A percentile compares a stretch with the other conserved stretches of the same genome.
Conservation (phyloP, 2,329 filamentous ascomycete genomes). For the Trichoderma aggressivum region DNA sequence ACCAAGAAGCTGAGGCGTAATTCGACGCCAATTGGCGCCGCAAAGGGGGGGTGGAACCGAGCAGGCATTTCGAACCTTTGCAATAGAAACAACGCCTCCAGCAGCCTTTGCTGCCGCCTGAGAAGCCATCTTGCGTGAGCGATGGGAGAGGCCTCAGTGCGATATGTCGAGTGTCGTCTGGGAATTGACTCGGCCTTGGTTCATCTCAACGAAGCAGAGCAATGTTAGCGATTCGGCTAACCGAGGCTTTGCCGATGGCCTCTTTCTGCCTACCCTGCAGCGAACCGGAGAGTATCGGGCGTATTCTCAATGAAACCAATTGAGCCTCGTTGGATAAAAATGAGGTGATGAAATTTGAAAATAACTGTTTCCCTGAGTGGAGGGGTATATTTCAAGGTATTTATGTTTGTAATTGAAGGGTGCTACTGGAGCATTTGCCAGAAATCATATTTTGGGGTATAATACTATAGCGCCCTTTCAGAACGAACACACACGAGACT, state of each 20-base stretch:
- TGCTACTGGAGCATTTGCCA: not conserved
- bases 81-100: constrained; percentile 53
- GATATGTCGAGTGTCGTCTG: constrained; percentile 8
- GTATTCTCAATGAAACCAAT: not conserved
- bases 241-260: constrained; percentile 28
- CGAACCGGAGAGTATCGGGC: not conserved
- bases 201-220: constrained; percentile 4
- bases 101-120: constrained; percentile 57
- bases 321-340: not conserved
- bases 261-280: not conserved
- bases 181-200: constrained; percentile 29
- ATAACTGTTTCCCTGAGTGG: not conserved
- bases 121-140: constrained; percentile 53
- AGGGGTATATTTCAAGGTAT: not conserved
- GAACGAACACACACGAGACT: not conserved
- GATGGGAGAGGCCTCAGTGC: constrained; percentile 19
- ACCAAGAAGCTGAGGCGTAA: not conserved
- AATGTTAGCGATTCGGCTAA: constrained; percentile 25
- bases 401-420: not conserved
- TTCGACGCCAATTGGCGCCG: not conserved
- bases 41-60: constrained; percentile 17
- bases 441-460: not conserved
- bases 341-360: not conserved
- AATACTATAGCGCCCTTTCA: not conserved
- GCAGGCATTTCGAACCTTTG: constrained; percentile 48